phyloP scores from a whole-genome alignment of 495 filamentous ascomycete genomes.

The Podospora pseudocomata region DNA sequence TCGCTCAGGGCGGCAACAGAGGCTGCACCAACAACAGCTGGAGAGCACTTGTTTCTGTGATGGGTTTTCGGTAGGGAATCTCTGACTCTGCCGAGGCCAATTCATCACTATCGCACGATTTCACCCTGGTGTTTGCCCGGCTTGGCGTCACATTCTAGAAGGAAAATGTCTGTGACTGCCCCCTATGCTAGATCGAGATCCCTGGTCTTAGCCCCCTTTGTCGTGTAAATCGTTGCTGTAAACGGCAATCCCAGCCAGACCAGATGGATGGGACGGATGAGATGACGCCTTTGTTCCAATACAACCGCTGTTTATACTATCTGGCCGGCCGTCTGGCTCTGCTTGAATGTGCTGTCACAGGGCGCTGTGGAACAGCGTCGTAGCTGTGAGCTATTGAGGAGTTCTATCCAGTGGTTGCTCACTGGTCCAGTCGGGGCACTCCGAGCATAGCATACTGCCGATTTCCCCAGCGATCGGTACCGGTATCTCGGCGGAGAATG shows the following conservation, averaged over 20 bases:
- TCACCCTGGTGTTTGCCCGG: slow-evolving; percentile 9
- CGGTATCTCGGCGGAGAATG: neutral
- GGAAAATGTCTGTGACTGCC: slow-evolving; percentile 17
- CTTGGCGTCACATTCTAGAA: slow-evolving; percentile 27
- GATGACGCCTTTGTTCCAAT: neutral
- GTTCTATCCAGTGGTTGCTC: no score
- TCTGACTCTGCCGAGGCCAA: neutral
- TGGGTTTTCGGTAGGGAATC: no score
- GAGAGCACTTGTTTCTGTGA: no score
- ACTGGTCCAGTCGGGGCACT: no score
- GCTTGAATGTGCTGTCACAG: no score
- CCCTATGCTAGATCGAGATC: slow-evolving; percentile 25
- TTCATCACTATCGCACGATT: neutral
- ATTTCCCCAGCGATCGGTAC: slow-evolving; percentile 1
- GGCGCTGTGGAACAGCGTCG: no score
- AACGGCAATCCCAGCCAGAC: slow-evolving; percentile 15
- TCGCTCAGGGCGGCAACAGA: neutral
- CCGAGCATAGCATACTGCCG: no score
- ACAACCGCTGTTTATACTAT: no score
- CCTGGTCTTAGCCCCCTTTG: slow-evolving; percentile 15
- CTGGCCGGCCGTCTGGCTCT: no score
- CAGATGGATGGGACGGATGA: neutral
- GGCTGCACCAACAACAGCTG: neutral
- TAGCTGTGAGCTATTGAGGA: no score
- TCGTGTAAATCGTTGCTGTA: slow-evolving; percentile 17